phyloP scores from a whole-genome alignment of 768 basidiomycete genomes.

The Mycena polygramma region DNA sequence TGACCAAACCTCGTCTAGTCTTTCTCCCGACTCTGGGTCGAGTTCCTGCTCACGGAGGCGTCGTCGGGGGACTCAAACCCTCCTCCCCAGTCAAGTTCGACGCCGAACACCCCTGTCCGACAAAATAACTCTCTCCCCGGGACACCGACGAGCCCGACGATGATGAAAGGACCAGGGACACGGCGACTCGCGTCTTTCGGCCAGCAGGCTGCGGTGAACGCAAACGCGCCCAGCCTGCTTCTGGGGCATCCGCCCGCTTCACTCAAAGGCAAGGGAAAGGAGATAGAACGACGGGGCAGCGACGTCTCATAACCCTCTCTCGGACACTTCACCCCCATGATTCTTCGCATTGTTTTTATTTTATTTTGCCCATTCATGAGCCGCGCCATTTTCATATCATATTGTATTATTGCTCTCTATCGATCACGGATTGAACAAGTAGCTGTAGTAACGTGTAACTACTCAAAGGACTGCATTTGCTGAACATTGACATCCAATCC shows the following conservation, averaged over 20 bases:
- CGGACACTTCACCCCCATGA: slow-evolving; percentile 2
- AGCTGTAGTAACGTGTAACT: slow-evolving; percentile 22
- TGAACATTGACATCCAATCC: background rate
- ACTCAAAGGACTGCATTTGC: slow-evolving; percentile 6
- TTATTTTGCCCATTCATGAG: slow-evolving; percentile 19
- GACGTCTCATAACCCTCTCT: slow-evolving; percentile 2
- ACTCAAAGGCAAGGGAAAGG: slow-evolving; percentile 64
- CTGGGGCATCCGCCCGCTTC: slow-evolving; percentile 48
- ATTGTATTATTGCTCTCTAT: slow-evolving; percentile 37
- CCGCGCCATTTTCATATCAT: slow-evolving; percentile 23
- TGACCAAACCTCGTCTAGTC: slow-evolving; percentile 65
- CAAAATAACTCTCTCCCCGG: slow-evolving; percentile 55
- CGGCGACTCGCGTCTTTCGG: slow-evolving; percentile 56
- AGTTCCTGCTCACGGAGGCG: slow-evolving; percentile 96
- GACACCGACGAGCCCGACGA: slow-evolving; percentile 48
- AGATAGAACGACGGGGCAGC: slow-evolving; percentile 27
- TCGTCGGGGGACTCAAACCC: slow-evolving; percentile 55
- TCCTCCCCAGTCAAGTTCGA: slow-evolving; percentile 42
- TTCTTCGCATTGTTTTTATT: slow-evolving; percentile 28
- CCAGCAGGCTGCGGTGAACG: slow-evolving; percentile 48
- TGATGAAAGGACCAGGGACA: slow-evolving; percentile 44
- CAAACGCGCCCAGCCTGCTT: slow-evolving; percentile 57
- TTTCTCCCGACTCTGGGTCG: slow-evolving; percentile 97
- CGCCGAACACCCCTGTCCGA: slow-evolving; percentile 35
- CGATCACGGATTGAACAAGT: slow-evolving; percentile 25